phyloP scores from a whole-genome alignment of 1,139 yeast species.

The Debaryomyces subglobosus region DNA sequence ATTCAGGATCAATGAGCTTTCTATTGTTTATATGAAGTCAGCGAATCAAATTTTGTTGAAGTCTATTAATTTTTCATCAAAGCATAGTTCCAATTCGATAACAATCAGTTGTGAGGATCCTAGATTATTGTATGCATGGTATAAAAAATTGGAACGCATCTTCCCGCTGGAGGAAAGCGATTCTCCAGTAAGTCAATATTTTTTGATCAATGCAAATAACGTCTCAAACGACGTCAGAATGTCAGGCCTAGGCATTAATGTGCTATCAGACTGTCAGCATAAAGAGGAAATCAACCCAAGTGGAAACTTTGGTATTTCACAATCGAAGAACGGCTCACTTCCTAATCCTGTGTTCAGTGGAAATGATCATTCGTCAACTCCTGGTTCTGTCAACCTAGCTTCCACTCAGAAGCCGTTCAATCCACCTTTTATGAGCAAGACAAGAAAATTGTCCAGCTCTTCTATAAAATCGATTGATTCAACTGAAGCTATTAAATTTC shows the following conservation, averaged over 20 bases:
- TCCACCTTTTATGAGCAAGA: neutral
- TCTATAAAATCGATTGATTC: slow-evolving; percentile 23
- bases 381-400: neutral
- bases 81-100: slow-evolving; percentile 9
- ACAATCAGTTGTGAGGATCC: slow-evolving; percentile 22
- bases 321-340: neutral
- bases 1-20: slow-evolving; percentile 35
- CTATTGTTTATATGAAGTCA: slow-evolving; percentile 23
- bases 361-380: neutral
- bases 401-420: slow-evolving; percentile 2
- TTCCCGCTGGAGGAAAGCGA: slow-evolving; percentile 34
- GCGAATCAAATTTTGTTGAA: slow-evolving; percentile 28
- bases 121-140: slow-evolving; percentile 30
- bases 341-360: neutral
- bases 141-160: slow-evolving; percentile 28
- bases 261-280: slow-evolving; percentile 23
- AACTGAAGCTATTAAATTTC: slow-evolving; percentile 22
- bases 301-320: neutral
- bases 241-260: slow-evolving; percentile 42
- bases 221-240: slow-evolving; percentile 21
- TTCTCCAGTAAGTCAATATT: slow-evolving; percentile 26
- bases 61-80: slow-evolving; percentile 28
- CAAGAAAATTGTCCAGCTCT: slow-evolving; percentile 15
- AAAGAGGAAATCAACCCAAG: neutral
- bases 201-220: slow-evolving; percentile 24